Base-by-base conservation (phyloP, 192 early-diverging fungal species). In the Endogone sp. region DNA sequence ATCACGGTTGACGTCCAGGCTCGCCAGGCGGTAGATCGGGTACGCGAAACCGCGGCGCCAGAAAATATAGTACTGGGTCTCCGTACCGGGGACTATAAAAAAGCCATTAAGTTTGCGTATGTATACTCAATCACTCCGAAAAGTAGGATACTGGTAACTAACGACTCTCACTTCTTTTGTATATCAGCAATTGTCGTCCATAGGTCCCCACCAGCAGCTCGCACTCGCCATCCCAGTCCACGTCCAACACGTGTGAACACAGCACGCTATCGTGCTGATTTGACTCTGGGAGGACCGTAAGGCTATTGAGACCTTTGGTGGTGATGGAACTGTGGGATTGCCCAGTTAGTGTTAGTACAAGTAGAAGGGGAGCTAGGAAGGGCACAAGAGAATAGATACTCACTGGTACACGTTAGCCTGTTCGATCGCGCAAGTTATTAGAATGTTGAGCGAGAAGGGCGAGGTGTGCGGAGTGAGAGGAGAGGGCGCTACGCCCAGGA, bases 341-440 rank as follows among this genome's bases (percentile, higher is more conserved):
- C n/a, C n/a, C n/a, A n/a, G n/a, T n/a, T n/a, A n/a, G 29, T 29
- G 29, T 60, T 30, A 32, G 13, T 22, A 16, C 23, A 32, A 8
- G 13, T 9, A 49, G 10, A 29, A 31, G 2, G 31, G 13, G 3
- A 10, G 26, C 25, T 2, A 62, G 54, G 21, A 29, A 8, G 23
- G 56, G 4, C 55, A 1, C 21, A 2, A 11, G 68, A 21, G 57
- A 22, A 16, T n/a, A 30, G 23, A 2, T 1, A 11, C 58, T 64
- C 78, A 85, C 81, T 77, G 75, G 68, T 85, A 87, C 3, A 85
- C 66, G 61, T 78, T 78, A 4, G 75, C 85, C 56, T 80, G 79
- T 64, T 87, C 85, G 54, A 82, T 80, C 3, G 85, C 83, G 60
- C 83, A 84, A 6, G 85, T 87, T 10, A 87, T 80, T 13, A 87